Conservation (phyloP, 2,329 filamentous ascomycete genomes). For the Pestalotiopsis sp. region DNA sequence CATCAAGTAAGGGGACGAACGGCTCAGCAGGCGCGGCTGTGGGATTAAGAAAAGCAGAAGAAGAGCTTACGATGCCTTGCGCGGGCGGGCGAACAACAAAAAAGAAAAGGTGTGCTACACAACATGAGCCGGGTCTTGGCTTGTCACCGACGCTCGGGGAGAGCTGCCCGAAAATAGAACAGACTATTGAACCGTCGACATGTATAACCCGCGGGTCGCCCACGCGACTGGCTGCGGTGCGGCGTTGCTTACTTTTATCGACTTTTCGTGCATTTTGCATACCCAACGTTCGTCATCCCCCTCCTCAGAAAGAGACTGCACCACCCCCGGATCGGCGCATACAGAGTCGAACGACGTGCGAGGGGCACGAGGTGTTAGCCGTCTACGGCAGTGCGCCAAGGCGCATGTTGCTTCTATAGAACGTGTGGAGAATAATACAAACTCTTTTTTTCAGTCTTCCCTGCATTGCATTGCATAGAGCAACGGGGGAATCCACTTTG, state of each 20-base stretch:
- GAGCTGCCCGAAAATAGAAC: slow-evolving; percentile 4
- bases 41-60: background rate
- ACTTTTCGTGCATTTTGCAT: background rate
- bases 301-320: background rate
- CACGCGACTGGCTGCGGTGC: background rate
- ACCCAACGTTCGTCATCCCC: background rate
- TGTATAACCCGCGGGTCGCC: background rate
- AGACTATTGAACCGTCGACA: background rate
- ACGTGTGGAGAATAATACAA: background rate
- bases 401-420: background rate
- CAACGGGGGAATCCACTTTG: too few relatives aligned
- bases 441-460: background rate
- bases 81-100: background rate
- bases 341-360: background rate
- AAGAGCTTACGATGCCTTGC: background rate
- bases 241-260: background rate
- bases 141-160: background rate
- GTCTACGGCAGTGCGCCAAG: background rate
- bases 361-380: background rate
- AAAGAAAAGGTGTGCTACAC: background rate
- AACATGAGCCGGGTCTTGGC: background rate
- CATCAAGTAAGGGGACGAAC: background rate
- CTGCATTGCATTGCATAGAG: too few relatives aligned
- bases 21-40: background rate
- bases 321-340: background rate